Evolutionary conservation across 176 grass and related monocot genomes (phyloP).

Genomic region (Coix lacrymajobi): DNA sequence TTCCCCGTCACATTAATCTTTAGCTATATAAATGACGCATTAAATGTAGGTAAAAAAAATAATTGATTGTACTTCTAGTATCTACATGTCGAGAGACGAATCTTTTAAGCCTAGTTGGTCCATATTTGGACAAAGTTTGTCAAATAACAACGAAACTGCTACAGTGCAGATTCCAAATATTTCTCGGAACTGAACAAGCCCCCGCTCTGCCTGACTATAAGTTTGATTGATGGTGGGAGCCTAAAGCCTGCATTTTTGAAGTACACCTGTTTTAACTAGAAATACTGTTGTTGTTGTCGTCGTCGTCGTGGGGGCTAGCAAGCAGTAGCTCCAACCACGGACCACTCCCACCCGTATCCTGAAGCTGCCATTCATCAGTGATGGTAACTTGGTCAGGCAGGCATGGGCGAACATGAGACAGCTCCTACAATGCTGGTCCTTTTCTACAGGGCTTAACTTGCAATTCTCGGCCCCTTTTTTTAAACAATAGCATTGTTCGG

Average conservation of each 20-base stretch:
- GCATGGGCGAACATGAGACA: not conserved
- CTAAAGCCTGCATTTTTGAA: not conserved
- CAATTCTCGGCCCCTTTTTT: not conserved
- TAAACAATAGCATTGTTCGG: not conserved
- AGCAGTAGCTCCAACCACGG: not conserved
- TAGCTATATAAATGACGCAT: too few relatives aligned
- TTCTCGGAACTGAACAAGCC: too few relatives aligned
- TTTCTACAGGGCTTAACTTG: not conserved
- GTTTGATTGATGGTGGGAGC: not conserved
- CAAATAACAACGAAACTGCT: too few relatives aligned
- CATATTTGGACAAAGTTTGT: too few relatives aligned
- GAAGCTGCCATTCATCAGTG: not conserved
- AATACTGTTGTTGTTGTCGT: not conserved
- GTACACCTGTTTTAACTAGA: not conserved
- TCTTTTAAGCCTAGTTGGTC: too few relatives aligned
- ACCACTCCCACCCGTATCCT: not conserved
- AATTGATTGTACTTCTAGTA: too few relatives aligned
- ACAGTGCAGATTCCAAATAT: too few relatives aligned
- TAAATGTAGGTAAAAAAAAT: too few relatives aligned
- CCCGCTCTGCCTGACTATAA: not conserved
- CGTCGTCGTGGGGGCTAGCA: not conserved
- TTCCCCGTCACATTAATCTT: too few relatives aligned
- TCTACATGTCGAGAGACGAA: too few relatives aligned
- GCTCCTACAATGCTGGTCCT: not conserved
- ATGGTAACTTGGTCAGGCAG: not conserved